These are phyloP conservation scores for Russula dissimulans DNA, from an alignment of 768 basidiomycete genomes.

Conservation along the genomic window DNA sequence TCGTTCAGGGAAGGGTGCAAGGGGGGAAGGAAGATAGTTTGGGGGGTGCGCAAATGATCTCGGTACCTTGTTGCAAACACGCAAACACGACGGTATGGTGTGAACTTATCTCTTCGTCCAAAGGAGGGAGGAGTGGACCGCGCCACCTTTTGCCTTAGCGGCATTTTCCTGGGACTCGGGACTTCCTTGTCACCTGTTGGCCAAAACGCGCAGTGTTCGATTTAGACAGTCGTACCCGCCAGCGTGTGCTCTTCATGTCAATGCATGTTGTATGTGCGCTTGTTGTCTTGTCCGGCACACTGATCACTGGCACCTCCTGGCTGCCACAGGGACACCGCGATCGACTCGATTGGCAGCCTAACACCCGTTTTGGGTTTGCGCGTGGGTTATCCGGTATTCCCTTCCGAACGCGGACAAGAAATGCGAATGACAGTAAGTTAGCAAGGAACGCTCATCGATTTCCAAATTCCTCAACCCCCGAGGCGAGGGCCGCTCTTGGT, in stretches of 20 bases:
- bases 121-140: neutral
- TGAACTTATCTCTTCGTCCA: neutral
- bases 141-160: neutral
- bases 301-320: no score
- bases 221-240: neutral
- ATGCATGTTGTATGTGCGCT: neutral
- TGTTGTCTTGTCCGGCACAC: neutral
- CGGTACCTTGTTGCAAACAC: neutral
- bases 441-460: neutral
- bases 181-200: neutral
- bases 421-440: neutral
- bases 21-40: neutral
- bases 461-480: neutral
- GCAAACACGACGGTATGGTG: neutral
- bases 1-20: neutral
- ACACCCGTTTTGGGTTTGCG: neutral
- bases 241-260: neutral
- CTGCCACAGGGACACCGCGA: neutral
- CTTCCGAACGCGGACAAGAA: neutral
- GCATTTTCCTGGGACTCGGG: neutral
- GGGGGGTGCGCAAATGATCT: conserved; percentile 1
- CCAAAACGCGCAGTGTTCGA: neutral
- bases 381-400: neutral
- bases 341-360: neutral
- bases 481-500: neutral